Evolutionary conservation across 2,329 filamentous ascomycete genomes (phyloP).

Genomic region (Rhynchosporium secalis): DNA sequence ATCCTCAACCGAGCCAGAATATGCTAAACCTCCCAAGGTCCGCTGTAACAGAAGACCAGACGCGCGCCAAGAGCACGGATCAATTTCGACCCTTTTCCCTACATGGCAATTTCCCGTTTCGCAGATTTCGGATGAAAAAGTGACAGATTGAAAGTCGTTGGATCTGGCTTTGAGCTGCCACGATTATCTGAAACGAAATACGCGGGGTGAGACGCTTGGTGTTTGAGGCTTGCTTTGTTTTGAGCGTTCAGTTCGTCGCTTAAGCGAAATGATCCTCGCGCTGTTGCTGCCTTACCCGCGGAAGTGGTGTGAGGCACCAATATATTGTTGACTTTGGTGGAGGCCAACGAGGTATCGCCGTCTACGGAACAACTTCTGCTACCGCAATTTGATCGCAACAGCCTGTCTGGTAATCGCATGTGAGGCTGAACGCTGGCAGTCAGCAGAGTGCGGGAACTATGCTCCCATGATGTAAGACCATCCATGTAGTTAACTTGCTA

Average conservation of each 20-base stretch:
- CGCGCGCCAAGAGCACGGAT: slow-evolving; percentile 19
- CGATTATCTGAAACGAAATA: background rate
- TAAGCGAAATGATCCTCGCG: slow-evolving; percentile 3
- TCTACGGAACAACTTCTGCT: background rate
- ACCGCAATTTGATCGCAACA: background rate
- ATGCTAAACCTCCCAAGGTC: slow-evolving; percentile 9
- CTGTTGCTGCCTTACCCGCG: slow-evolving; percentile 10
- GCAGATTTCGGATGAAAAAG: background rate
- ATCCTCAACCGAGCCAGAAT: background rate
- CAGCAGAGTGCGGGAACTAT: slow-evolving; percentile 12
- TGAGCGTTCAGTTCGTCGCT: background rate
- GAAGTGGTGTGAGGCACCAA: slow-evolving; percentile 1
- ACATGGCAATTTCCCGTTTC: background rate
- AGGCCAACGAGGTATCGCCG: background rate
- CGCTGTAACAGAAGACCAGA: slow-evolving; percentile 16
- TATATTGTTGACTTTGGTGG: background rate
- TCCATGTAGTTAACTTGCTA: background rate
- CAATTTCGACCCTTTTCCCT: background rate
- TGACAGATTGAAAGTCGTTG: background rate
- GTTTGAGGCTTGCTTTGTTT: slow-evolving; percentile 9
- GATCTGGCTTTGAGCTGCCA: background rate
- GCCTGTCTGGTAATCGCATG: background rate
- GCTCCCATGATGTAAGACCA: slow-evolving; percentile 23
- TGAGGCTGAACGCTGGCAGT: background rate
- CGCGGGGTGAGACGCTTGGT: slow-evolving; percentile 13